A percentile compares a stretch with the other conserved stretches of the same genome.
phyloP scores from a whole-genome alignment of 148 eudicot species.

The Agrostemma githago region DNA sequence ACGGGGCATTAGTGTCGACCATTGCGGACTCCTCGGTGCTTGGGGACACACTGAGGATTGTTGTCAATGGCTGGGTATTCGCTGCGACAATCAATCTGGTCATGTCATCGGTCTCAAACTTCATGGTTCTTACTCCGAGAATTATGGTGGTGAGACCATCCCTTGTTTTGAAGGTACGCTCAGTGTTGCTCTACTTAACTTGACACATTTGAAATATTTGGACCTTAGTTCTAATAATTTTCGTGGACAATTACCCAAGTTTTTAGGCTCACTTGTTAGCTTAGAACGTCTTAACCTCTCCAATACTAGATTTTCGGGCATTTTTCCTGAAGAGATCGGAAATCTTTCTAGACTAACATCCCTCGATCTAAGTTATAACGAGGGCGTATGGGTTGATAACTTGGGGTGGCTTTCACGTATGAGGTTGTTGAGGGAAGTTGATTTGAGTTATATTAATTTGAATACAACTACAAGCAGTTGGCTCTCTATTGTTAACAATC shows the following conservation, averaged over 20 bases:
- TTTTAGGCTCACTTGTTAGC: slow-evolving; percentile 11
- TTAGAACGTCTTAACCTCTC: slow-evolving; percentile 17
- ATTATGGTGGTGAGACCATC: too few relatives aligned
- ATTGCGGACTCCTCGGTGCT: slow-evolving; percentile 9
- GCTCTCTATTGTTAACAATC: slow-evolving; percentile 11
- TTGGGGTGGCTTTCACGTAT: slow-evolving; percentile 14
- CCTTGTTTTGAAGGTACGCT: not conserved
- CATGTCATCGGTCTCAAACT: not conserved
- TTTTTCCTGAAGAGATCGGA: slow-evolving; percentile 8
- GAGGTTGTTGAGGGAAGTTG: not conserved
- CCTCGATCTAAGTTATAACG: not conserved
- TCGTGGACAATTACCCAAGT: not conserved
- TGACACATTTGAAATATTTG: too few relatives aligned
- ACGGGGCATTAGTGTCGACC: slow-evolving; percentile 1
- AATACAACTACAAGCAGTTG: not conserved
- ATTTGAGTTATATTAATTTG: slow-evolving; percentile 7
- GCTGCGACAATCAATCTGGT: slow-evolving; percentile 14
- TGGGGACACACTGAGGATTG: not conserved
- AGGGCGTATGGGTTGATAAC: not conserved
- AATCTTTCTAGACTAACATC: not conserved
- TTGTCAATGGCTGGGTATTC: not conserved
- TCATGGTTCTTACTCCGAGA: too few relatives aligned
- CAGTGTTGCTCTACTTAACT: too few relatives aligned
- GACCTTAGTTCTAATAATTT: too few relatives aligned
- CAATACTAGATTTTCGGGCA: not conserved